Base-by-base conservation (phyloP, 306 rosid genomes). In the Trifolium fragiferum region DNA sequence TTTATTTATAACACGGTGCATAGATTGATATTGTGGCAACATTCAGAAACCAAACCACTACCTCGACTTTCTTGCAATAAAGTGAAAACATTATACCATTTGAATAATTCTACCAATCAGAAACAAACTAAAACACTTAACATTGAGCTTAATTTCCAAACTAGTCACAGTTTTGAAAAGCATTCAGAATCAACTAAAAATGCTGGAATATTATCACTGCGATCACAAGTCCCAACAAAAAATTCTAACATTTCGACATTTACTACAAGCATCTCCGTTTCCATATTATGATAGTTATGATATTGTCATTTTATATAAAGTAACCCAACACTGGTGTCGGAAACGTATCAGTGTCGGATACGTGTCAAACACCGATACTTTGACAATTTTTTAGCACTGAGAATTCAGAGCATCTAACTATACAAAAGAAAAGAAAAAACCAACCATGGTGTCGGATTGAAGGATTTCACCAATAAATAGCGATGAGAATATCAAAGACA, bases 11-110 rank as follows among this genome's bases (percentile, higher is more conserved):
- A 21, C 33, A 55, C 1, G 10, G n/a, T 55, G n/a, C 66, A 50
- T n/a, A 54, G 20, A 57, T 71, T 54, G 43, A 78, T 54, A 66
- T 41, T 19, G 46, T 14, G 20, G 38, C 41, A 65, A 27, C 70
- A 65, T 57, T 79, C 38, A 32, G 21, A 2, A 38, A 14, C 5
- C 20, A 2, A 38, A 14, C 5, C 20, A 63, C 30, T 16, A 35
- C 25, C 14, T 35, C 37, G 19, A 38, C 66, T 53, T 67, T 41
- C 35, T 66, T 54, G 66, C 65, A 23, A n/a, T 75, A 41, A 30
- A 51, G 50, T 20, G 30, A 49, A 76, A 59, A 20, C 25, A 32
- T 59, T 16, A 76, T 7, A 51, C 25, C 25, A 51, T 18, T 51
- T 2, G 12, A 51, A 51, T 18, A 7, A 50, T 47, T 47, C 53